Base-by-base conservation (phyloP, 78 protist species). In the Mantamonas sphyraenae region DNA sequence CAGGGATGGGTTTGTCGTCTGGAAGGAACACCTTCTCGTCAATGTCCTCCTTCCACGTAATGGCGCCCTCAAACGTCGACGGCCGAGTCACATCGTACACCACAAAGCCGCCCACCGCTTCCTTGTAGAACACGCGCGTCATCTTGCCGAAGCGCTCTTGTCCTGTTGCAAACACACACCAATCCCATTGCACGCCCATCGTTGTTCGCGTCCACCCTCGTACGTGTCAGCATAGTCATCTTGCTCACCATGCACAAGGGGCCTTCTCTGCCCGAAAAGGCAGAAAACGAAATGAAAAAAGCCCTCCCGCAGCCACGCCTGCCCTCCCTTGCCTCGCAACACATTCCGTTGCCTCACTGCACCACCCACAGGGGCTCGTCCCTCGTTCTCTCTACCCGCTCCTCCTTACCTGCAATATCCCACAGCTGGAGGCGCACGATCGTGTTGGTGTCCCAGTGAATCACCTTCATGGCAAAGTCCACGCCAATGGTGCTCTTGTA, bases 41-140 rank as follows among this genome's bases (percentile, higher is more conserved):
- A 19, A 83, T 35, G 50, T 77, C 85, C 22, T 20, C 33, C n/a
- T 77, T 76, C 88, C 88, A 83, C 28, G 12, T 30, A 1, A 43
- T 3, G 9, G 61, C 84, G 2, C 51, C 40, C 33, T 70, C 80
- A 30, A 78, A 64, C 12, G 79, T 45, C 17, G 40, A 10, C 20
- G 19, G 39, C 59, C 37, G 45, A 20, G 83, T 73, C 66, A 74
- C 50, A 38, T 83, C 88, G 51, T n/a, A 77, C 45, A 77, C 81
- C 3, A 83, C 70, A 33, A 83, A 5, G 9, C 74, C 84, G 3
- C 79, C 88, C 24, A 73, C 75, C 14, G 88, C 88, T 8, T 55
- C 65, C 1, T 74, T 60, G 60, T 64, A 83, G 61, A 50, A 83
- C 3, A 77, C 74, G 14, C 77, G 60, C 20, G 73, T 74, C 61